A percentile compares a stretch with the other conserved stretches of the same genome.
Evolutionary conservation across 371 early-diverging fungal genomes (phyloP).

Genomic region (Haplosporangium sp.): DNA sequence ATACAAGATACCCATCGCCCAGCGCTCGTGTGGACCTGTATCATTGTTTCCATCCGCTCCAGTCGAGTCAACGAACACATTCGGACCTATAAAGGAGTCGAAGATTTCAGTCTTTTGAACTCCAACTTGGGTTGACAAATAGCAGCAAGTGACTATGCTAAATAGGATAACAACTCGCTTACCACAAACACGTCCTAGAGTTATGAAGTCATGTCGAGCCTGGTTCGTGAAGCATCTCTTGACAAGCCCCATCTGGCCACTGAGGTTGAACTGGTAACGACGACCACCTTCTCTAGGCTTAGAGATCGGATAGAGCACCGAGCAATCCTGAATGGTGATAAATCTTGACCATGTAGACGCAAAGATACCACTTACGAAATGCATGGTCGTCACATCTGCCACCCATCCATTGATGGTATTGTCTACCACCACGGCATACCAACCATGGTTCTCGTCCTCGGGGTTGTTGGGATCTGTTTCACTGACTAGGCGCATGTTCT

Average conservation of each 20-base stretch:
- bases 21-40: slow-evolving; percentile 53
- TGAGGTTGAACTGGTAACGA: slow-evolving; percentile 52
- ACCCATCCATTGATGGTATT: slow-evolving; percentile 45
- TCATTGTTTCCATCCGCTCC: slow-evolving; percentile 48
- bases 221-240: slow-evolving; percentile 49
- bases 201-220: slow-evolving; percentile 52
- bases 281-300: slow-evolving; percentile 46
- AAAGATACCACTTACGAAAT: slow-evolving; percentile 48
- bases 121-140: too few relatives aligned
- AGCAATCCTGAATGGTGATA: slow-evolving; percentile 52
- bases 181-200: slow-evolving; percentile 49
- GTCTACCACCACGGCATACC: slow-evolving; percentile 44
- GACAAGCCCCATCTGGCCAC: slow-evolving; percentile 53
- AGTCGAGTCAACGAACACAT: slow-evolving; percentile 49
- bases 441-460: slow-evolving; percentile 46
- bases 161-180: background rate
- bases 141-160: too few relatives aligned
- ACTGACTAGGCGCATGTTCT: slow-evolving; percentile 44
- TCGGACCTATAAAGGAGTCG: slow-evolving; percentile 21
- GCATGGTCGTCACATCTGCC: slow-evolving; percentile 47
- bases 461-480: slow-evolving; percentile 19
- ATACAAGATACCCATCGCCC: slow-evolving; percentile 50
- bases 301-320: slow-evolving; percentile 46
- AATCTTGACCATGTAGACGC: slow-evolving; percentile 40
- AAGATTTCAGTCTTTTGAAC: too few relatives aligned